Percentiles rank a stretch among this genome's conserved stretches.
Evolutionary conservation across 306 rosid species (phyloP).

Genomic region (Lathyrus oleraceus): DNA sequence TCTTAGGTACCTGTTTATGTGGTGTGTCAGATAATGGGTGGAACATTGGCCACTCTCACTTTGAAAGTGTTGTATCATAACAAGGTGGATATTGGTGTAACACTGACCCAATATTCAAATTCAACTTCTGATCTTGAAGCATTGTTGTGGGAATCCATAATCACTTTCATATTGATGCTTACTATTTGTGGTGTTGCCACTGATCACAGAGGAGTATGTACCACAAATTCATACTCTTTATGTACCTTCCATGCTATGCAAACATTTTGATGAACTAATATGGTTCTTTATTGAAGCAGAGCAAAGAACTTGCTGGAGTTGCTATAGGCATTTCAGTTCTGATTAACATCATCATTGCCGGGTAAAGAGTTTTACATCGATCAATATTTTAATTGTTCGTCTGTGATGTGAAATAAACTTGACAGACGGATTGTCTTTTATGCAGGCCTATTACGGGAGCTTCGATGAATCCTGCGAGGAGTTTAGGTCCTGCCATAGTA

Average conservation of each 20-base stretch:
- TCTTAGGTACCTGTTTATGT: constrained; percentile 45
- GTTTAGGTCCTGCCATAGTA: constrained; percentile 52
- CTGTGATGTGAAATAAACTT: background rate
- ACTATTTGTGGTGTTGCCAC: constrained; percentile 53
- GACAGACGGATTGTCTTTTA: background rate
- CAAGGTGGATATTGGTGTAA: constrained; percentile 37
- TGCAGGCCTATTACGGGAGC: constrained; percentile 57
- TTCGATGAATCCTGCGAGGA: constrained; percentile 65
- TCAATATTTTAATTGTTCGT: background rate
- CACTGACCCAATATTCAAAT: constrained; percentile 28
- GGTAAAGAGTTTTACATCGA: constrained; percentile 27
- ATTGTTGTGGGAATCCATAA: constrained; percentile 40
- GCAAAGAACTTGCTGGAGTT: constrained; percentile 47
- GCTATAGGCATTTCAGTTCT: constrained; percentile 51
- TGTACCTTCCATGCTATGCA: background rate
- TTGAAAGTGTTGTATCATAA: constrained; percentile 39
- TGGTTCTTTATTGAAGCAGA: constrained; percentile 30
- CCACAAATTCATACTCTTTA: background rate
- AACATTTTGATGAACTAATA: constrained; percentile 20
- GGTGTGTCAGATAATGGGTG: constrained; percentile 39
- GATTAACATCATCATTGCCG: constrained; percentile 43
- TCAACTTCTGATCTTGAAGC: constrained; percentile 45
- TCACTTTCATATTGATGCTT: constrained; percentile 44
- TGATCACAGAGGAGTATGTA: constrained; percentile 51
- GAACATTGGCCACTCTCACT: constrained; percentile 37